Conservation (phyloP, 2,329 filamentous ascomycete species). For the Amesomyces nigricolor region DNA sequence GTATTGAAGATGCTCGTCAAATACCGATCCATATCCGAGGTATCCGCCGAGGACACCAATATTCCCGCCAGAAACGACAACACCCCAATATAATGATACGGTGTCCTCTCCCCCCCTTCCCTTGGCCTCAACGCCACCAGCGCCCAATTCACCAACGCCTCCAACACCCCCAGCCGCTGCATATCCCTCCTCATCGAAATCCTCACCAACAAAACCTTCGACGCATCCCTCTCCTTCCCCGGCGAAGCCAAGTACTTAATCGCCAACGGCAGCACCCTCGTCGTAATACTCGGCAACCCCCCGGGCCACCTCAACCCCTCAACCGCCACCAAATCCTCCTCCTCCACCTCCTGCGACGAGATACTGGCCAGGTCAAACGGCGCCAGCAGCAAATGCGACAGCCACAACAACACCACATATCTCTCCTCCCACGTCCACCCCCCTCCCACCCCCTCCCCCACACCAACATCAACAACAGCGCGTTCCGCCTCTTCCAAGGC, state of each 20-base stretch:
- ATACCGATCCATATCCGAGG: slow-evolving; percentile 65
- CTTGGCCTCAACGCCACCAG: slow-evolving; percentile 52
- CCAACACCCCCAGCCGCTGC: slow-evolving; percentile 67
- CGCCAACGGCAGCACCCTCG: slow-evolving; percentile 64
- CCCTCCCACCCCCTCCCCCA: background rate
- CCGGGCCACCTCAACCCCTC: slow-evolving; percentile 50
- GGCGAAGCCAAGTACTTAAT: slow-evolving; percentile 65
- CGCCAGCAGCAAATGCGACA: slow-evolving; percentile 73
- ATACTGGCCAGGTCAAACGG: slow-evolving; percentile 89
- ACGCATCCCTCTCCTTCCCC: slow-evolving; percentile 84
- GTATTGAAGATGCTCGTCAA: slow-evolving; percentile 60
- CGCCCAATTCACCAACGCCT: slow-evolving; percentile 65
- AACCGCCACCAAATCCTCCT: slow-evolving; percentile 40
- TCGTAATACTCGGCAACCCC: slow-evolving; percentile 62
- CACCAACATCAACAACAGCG: no score
- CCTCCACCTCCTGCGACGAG: slow-evolving; percentile 54
- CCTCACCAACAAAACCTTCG: slow-evolving; percentile 74
- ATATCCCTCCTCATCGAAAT: slow-evolving; percentile 83
- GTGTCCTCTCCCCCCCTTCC: slow-evolving; percentile 40
- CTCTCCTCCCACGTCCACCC: slow-evolving; percentile 76
- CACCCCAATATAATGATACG: slow-evolving; percentile 73
- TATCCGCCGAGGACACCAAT: slow-evolving; percentile 62
- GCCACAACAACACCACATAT: slow-evolving; percentile 83
- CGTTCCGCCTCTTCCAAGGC: slow-evolving; percentile 61
- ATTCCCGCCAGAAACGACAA: slow-evolving; percentile 76